Percentiles rank a stretch among this genome's conserved stretches.
Evolutionary conservation across 371 early-diverging fungal species (phyloP).

Genomic region (Lichtheimia ornata): DNA sequence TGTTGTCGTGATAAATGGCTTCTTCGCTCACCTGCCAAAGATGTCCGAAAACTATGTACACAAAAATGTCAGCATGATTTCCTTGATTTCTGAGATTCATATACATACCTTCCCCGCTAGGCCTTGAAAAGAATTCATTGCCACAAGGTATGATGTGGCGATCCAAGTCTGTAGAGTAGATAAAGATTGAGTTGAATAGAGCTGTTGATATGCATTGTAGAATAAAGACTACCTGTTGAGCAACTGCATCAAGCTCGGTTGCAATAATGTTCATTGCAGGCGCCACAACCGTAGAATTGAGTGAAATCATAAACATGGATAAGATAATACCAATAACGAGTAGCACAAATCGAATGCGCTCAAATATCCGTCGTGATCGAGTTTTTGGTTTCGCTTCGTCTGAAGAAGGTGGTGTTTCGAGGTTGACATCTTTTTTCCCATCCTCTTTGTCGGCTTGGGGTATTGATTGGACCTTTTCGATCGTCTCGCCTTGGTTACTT

Average conservation of each 20-base stretch:
- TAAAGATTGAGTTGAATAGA: constrained; percentile 38
- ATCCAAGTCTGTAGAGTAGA: constrained; percentile 33
- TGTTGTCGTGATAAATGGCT: not conserved
- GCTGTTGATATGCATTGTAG: constrained; percentile 11
- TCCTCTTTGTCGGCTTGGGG: not conserved
- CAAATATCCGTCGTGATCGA: not conserved
- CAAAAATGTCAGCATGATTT: not conserved
- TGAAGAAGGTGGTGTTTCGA: not conserved
- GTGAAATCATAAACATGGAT: constrained; percentile 73
- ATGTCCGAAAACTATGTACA: constrained; percentile 21
- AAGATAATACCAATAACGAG: constrained; percentile 32
- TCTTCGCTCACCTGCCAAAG: constrained; percentile 20
- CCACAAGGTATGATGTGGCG: not conserved
- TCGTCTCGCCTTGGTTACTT: not conserved
- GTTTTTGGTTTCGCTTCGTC: not conserved
- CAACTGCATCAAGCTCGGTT: constrained; percentile 19
- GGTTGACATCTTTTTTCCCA: not conserved
- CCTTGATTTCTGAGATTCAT: not conserved
- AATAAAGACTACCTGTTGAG: no score
- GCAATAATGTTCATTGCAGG: constrained; percentile 30
- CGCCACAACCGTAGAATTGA: constrained; percentile 79
- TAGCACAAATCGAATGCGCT: not conserved
- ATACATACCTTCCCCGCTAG: constrained; percentile 56
- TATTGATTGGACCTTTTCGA: not conserved
- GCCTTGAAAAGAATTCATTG: constrained; percentile 45